Evolutionary conservation across 2,329 filamentous ascomycete species (phyloP).

Genomic region (Ophiosphaerella narmari): DNA sequence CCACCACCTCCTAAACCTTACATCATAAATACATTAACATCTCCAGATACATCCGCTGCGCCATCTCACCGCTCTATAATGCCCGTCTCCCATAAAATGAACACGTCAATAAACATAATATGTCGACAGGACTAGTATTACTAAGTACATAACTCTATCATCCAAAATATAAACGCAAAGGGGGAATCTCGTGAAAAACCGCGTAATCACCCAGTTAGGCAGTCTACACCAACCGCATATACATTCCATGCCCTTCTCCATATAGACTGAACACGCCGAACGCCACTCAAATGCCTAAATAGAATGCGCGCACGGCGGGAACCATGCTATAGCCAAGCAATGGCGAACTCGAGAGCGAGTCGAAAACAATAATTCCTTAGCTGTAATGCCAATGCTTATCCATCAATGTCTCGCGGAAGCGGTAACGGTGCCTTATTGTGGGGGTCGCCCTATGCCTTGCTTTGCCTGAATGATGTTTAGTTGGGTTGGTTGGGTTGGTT

Average conservation of each 20-base stretch:
- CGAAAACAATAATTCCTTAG: not conserved
- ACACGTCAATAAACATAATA: no score
- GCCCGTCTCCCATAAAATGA: no score
- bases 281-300: constrained; percentile 7
- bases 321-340: constrained; percentile 1
- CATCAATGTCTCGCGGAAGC: not conserved
- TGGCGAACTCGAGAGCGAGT: not conserved
- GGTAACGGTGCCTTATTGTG: constrained; percentile 5
- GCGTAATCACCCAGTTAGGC: not conserved
- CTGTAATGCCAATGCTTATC: not conserved
- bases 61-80: no score
- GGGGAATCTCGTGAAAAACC: constrained; percentile 16
- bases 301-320: not conserved
- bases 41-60: no score
- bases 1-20: no score
- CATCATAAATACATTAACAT: no score
- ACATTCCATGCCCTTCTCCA: not conserved
- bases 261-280: constrained; percentile 1
- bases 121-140: not conserved
- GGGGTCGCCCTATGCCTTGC: constrained; percentile 42
- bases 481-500: not conserved
- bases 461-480: constrained; percentile 39
- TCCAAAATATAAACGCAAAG: constrained; percentile 12
- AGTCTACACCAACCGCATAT: not conserved
- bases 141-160: constrained; percentile 3